Percentiles rank a stretch among this genome's conserved stretches.
These are phyloP conservation scores for Cladosporium oxysporum DNA, from an alignment of 2,329 filamentous ascomycete genomes.

Conservation along the genomic window DNA sequence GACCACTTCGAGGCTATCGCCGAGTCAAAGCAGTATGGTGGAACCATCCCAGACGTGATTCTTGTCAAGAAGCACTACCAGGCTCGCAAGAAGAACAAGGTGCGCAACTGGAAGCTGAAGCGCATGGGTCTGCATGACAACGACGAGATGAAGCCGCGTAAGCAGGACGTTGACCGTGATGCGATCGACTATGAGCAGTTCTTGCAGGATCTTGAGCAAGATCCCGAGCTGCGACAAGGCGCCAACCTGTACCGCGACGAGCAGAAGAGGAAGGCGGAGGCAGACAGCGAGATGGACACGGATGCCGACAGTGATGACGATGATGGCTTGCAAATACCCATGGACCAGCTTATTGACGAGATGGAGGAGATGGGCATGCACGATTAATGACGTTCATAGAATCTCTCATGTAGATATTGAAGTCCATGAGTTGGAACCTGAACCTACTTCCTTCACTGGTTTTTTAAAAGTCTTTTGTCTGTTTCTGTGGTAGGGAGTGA, in stretches of 20 bases:
- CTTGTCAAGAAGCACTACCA: constrained; percentile 97
- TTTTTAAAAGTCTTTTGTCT: not conserved
- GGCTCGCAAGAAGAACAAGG: constrained; percentile 72
- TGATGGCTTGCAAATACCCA: constrained; percentile 53
- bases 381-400: constrained; percentile 35
- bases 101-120: constrained; percentile 88
- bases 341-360: constrained; percentile 74
- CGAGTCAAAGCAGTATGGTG: constrained; percentile 71
- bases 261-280: constrained; percentile 54
- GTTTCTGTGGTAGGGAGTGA: not conserved
- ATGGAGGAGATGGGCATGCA: constrained; percentile 84
- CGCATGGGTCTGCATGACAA: constrained; percentile 89
- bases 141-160: constrained; percentile 74
- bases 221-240: constrained; percentile 80
- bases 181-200: constrained; percentile 97
- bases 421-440: not conserved
- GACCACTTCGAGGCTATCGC: constrained; percentile 81
- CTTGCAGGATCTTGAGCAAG: constrained; percentile 93
- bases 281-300: constrained; percentile 55
- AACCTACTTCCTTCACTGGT: not conserved
- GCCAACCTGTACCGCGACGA: constrained; percentile 76
- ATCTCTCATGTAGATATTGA: constrained; percentile 1
- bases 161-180: constrained; percentile 83
- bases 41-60: constrained; percentile 84
- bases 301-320: constrained; percentile 59